These are phyloP conservation scores for Paramecium octaurelia DNA, from an alignment of 73 alveolate species.

Conservation along the genomic window DNA sequence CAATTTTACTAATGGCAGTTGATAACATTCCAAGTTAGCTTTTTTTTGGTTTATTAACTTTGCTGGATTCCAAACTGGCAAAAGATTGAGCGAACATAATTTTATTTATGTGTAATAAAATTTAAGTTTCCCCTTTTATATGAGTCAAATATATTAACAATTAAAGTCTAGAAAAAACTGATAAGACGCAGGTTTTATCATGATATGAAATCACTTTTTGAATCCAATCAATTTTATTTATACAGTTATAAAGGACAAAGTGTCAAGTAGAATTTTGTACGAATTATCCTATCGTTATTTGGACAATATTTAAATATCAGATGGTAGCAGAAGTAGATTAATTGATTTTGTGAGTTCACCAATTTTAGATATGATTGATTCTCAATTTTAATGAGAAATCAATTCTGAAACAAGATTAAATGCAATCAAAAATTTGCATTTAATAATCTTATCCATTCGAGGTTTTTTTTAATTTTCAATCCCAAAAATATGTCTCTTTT, in stretches of 20 bases:
- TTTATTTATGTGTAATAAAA: background rate
- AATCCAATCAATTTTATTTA: too few species aligned
- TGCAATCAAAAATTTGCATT: too few species aligned
- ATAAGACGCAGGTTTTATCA: background rate
- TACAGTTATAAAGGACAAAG: background rate
- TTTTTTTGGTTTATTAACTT: background rate
- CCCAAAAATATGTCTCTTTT: too few species aligned
- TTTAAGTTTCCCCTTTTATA: background rate
- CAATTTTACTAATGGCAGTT: slow-evolving; percentile 28
- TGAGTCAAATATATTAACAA: background rate
- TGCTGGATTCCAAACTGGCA: background rate
- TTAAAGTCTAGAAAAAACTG: background rate
- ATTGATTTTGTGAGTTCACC: background rate
- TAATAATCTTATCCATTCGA: too few species aligned
- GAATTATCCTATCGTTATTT: background rate
- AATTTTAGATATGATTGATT: background rate
- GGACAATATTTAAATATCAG: too few species aligned
- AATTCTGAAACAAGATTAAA: background rate
- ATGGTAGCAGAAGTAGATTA: background rate
- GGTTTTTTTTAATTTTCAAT: too few species aligned
- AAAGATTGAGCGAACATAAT: background rate
- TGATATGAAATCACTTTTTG: background rate
- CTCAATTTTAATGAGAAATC: background rate
- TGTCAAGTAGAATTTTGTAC: background rate
- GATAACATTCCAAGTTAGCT: background rate